Evolutionary conservation across 768 basidiomycete genomes (phyloP).

Genomic region (Cubamyces sp.): DNA sequence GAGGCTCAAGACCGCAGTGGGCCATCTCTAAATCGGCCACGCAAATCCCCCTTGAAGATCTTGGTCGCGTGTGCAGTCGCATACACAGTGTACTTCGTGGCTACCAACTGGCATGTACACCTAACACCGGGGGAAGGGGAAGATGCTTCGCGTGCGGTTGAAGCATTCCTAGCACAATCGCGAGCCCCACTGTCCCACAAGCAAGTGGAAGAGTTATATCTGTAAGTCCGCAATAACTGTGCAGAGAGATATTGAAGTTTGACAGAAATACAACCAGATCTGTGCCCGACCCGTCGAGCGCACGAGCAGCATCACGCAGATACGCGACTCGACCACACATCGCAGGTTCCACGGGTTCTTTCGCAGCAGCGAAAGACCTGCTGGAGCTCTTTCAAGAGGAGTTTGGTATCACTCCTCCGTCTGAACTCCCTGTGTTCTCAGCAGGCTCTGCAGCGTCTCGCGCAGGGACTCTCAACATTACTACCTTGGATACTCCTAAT

Average conservation of each 20-base stretch:
- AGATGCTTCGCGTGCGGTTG: no score
- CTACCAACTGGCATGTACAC: no score
- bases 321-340: conserved; percentile 65
- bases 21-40: no score
- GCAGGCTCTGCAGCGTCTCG: conserved; percentile 73
- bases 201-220: conserved; percentile 9
- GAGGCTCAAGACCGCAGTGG: not conserved
- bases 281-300: conserved; percentile 60
- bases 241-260: not conserved
- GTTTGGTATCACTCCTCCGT: conserved; percentile 55
- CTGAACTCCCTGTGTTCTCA: conserved; percentile 64
- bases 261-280: conserved; percentile 40
- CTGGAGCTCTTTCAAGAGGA: conserved; percentile 69
- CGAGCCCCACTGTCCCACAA: no score
- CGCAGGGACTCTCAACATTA: conserved; percentile 60
- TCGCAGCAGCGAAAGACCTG: conserved; percentile 64
- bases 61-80: not conserved
- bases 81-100: not conserved
- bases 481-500: conserved; percentile 49
- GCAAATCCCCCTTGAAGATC: not conserved
- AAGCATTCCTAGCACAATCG: no score
- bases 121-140: no score
- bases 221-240: conserved; percentile 4
- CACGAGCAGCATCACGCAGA: conserved; percentile 56
- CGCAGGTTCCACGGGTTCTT: conserved; percentile 61